Conservation (phyloP, 164 flowering plant genomes). For the Malania oleifera region DNA sequence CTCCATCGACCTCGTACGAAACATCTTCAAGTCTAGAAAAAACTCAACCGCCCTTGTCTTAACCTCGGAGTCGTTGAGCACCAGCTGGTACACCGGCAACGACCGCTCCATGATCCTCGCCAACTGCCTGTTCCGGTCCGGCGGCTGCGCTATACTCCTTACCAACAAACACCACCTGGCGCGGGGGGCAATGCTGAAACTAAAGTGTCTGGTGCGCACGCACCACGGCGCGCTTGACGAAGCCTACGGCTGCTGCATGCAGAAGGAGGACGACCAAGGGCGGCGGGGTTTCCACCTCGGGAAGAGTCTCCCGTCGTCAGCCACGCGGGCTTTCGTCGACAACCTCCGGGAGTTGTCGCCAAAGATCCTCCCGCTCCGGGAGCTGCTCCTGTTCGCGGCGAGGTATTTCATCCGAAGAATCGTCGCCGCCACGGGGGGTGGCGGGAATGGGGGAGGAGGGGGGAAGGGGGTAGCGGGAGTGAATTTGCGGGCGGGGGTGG, state of each 20-base stretch:
- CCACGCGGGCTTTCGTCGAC: slow-evolving; percentile 47
- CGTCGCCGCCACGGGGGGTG: neutral
- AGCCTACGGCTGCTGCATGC: slow-evolving; percentile 41
- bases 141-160: slow-evolving; percentile 52
- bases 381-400: slow-evolving; percentile 31
- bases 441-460: too few species aligned
- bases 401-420: slow-evolving; percentile 7
- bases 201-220: slow-evolving; percentile 52
- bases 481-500: slow-evolving; percentile 52
- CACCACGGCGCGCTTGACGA: slow-evolving; percentile 63
- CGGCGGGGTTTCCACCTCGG: slow-evolving; percentile 41
- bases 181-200: slow-evolving; percentile 37
- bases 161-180: slow-evolving; percentile 38
- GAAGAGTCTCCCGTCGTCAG: slow-evolving; percentile 49
- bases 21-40: slow-evolving; percentile 31
- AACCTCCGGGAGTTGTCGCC: slow-evolving; percentile 50
- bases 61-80: slow-evolving; percentile 50
- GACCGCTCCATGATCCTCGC: slow-evolving; percentile 63
- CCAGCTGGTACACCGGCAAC: slow-evolving; percentile 60
- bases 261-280: slow-evolving; percentile 51
- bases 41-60: slow-evolving; percentile 41
- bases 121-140: slow-evolving; percentile 59
- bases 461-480: slow-evolving; percentile 9
- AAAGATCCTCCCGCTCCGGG: slow-evolving; percentile 53
- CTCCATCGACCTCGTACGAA: slow-evolving; percentile 35